Conservation (phyloP, 768 basidiomycete species). For the Pleurotus sapidus region DNA sequence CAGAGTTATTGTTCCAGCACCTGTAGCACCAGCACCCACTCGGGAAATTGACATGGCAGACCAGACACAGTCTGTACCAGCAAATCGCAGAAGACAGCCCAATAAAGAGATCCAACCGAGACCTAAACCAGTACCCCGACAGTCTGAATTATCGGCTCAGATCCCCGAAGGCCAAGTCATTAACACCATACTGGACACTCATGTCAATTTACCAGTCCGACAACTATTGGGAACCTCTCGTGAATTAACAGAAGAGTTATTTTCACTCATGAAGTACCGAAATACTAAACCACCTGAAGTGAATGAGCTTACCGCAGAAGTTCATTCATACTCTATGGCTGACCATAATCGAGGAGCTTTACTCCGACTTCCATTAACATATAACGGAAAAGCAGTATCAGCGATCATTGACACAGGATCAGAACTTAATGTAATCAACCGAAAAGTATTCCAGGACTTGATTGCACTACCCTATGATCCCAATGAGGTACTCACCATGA, state of each 20-base stretch:
- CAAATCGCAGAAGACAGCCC: neutral
- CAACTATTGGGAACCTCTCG: neutral
- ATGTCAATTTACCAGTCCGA: neutral
- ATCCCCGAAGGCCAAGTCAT: neutral
- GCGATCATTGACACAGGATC: conserved; percentile 25
- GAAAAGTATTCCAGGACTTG: conserved; percentile 7
- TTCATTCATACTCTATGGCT: too few relatives aligned
- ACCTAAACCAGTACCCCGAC: neutral
- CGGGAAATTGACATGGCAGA: neutral
- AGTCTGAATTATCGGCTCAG: conserved; percentile 7
- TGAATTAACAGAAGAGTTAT: neutral
- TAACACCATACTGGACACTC: conserved; percentile 2
- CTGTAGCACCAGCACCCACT: too few relatives aligned
- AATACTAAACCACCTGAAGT: too few relatives aligned
- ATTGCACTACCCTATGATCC: conserved; percentile 13
- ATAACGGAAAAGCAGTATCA: conserved; percentile 6
- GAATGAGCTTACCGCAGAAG: too few relatives aligned
- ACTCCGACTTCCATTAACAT: conserved; percentile 12
- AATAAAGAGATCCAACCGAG: neutral
- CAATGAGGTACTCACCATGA: conserved; percentile 9
- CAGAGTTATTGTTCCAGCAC: too few relatives aligned
- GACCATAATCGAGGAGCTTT: neutral
- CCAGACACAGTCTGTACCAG: neutral
- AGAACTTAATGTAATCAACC: conserved; percentile 19
- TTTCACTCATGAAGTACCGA: neutral